phyloP scores from a whole-genome alignment of 768 basidiomycete species.

The Phaeotremella fagi region DNA sequence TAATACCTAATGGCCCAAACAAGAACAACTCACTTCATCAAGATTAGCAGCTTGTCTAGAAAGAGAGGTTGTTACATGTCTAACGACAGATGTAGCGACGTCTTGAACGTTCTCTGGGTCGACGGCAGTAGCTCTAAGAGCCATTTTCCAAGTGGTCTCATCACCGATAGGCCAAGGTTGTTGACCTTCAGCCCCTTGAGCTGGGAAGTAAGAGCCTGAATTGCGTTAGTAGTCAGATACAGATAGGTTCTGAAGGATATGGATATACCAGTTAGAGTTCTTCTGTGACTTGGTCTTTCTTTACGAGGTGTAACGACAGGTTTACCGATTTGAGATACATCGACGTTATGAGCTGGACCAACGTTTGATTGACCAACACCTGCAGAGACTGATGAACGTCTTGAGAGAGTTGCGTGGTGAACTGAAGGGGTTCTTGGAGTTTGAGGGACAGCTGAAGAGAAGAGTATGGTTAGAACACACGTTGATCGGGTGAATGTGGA shows the following conservation, averaged over 20 bases:
- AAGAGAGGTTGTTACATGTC: slow-evolving; percentile 58
- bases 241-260: not conserved
- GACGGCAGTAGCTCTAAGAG: slow-evolving; percentile 40
- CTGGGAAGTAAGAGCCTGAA: slow-evolving; percentile 46
- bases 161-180: slow-evolving; percentile 49
- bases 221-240: not conserved
- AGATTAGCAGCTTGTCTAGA: slow-evolving; percentile 88
- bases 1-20: not conserved
- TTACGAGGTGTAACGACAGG: slow-evolving; percentile 38
- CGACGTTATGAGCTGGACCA: slow-evolving; percentile 23
- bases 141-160: slow-evolving; percentile 46
- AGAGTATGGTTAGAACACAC: not conserved
- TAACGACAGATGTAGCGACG: slow-evolving; percentile 40
- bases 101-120: slow-evolving; percentile 34
- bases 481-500: too few species aligned
- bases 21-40: slow-evolving; percentile 50
- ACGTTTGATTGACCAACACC: slow-evolving; percentile 12
- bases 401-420: slow-evolving; percentile 34
- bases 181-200: slow-evolving; percentile 24
- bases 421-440: slow-evolving; percentile 26
- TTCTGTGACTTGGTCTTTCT: slow-evolving; percentile 38
- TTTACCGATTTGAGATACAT: slow-evolving; percentile 34
- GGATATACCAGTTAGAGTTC: slow-evolving; percentile 37
- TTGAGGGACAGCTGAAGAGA: not conserved
- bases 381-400: slow-evolving; percentile 37